Base-by-base conservation (phyloP, 192 early-diverging fungal species). In the Neocallimastix lanati region DNA sequence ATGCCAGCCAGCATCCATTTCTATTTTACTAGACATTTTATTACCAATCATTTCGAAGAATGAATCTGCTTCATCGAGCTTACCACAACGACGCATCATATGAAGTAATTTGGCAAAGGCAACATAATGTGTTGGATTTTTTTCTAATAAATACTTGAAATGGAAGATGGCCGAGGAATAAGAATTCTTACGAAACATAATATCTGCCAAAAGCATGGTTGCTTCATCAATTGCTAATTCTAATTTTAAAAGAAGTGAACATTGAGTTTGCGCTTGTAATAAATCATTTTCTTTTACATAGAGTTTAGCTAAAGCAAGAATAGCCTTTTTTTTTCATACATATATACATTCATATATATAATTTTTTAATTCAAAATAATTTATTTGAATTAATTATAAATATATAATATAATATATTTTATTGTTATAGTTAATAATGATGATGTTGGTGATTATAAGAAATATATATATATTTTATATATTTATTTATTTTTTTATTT, bases 141-240 rank as follows among this genome's bases (percentile, higher is more conserved):
- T 82, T 5, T 86, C 87, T 0, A 87, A 80, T 11, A 90, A 76
- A 29, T 86, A 83, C 21, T 80, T 78, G 38, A 84, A 87, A 76
- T 87, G 85, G 30, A 82, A 82, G 13, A 86, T 76, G 16, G 87
- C 86, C 12, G 83, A 81, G 5, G 36, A 28, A 79, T 84, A 87
- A 18, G 80, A 80, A 29, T 83, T 82, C 35, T 85, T 83, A n/a
- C 81, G 80, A 78, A 81, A 81, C 78, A 87, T 82, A 37, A 90
- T 82, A 38, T 90, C 85, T 29, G 86, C 86, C 81, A 90, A 85
- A 29, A 87, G 78, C 58, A 90, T 77, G 7, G 84, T 84, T 7
- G 88, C 87, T 28, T 84, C 86, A n/a, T 85, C 83, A 76, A 79
- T 79, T 28, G 76, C 81, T 16, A 81, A 77, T 50, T 88, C 85